Percentiles rank a stretch among this genome's conserved stretches.
Conservation (phyloP, 768 basidiomycete species). For the Tulasnella sp. region DNA sequence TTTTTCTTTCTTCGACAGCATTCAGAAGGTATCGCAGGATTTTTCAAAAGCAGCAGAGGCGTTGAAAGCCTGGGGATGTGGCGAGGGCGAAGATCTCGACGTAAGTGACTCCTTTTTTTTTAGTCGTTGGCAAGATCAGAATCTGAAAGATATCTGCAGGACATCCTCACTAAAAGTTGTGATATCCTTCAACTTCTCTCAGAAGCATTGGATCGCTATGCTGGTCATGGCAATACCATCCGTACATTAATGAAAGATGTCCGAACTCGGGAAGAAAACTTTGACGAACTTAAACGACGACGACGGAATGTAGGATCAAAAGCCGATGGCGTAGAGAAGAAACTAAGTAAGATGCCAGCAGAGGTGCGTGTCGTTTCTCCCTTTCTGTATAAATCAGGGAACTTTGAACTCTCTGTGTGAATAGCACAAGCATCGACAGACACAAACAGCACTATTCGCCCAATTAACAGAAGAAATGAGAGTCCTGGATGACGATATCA, state of each 20-base stretch:
- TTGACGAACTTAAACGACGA: conserved; percentile 63
- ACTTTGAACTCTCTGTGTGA: too few relatives aligned
- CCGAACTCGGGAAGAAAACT: conserved; percentile 67
- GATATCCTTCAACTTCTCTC: conserved; percentile 55
- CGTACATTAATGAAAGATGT: conserved; percentile 67
- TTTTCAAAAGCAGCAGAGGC: conserved; percentile 59
- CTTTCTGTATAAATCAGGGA: too few relatives aligned
- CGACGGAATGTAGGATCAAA: conserved; percentile 51
- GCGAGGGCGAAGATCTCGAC: conserved; percentile 72
- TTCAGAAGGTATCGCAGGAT: conserved; percentile 55
- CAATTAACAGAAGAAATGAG: conserved; percentile 64
- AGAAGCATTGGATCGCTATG: conserved; percentile 52
- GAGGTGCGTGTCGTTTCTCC: conserved; percentile 30
- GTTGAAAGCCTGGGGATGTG: conserved; percentile 49
- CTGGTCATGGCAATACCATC: conserved; percentile 53
- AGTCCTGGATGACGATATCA: conserved; percentile 64
- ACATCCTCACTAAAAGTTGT: conserved; percentile 60
- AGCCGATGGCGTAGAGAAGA: conserved; percentile 76
- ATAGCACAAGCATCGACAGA: conserved; percentile 62
- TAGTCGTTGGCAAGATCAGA: too few relatives aligned
- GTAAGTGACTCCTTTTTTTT: conserved; percentile 40
- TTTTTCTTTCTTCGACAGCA: conserved; percentile 32
- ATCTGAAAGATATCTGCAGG: too few relatives aligned
- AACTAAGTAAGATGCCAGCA: conserved; percentile 76
- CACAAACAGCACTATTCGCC: conserved; percentile 62